A percentile compares a stretch with the other conserved stretches of the same genome.
Conservation (phyloP, 176 grass and related monocot genomes). For the Raddia distichophylla region DNA sequence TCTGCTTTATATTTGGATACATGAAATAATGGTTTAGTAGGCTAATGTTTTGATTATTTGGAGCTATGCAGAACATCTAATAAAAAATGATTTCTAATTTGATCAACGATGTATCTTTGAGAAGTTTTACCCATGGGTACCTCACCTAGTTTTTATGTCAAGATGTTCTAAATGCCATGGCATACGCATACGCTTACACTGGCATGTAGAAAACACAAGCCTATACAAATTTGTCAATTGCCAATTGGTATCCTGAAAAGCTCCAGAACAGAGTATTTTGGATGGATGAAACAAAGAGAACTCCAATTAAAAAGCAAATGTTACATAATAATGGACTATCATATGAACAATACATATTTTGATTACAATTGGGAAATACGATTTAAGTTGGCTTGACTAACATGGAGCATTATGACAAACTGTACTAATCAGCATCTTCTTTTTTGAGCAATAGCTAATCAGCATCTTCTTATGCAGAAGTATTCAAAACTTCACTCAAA, state of each 20-base stretch:
- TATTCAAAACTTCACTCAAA: neutral
- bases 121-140: constrained; percentile 10
- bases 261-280: constrained; percentile 16
- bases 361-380: neutral
- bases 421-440: neutral
- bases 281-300: constrained; percentile 14
- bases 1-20: constrained; percentile 17
- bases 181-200: neutral
- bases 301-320: constrained; percentile 6
- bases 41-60: constrained; percentile 7
- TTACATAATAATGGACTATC: constrained; percentile 30
- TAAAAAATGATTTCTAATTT: neutral
- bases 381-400: neutral
- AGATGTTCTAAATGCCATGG: constrained; percentile 3
- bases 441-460: neutral
- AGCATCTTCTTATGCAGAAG: neutral
- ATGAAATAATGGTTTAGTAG: neutral
- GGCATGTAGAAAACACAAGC: neutral
- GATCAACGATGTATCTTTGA: constrained; percentile 5
- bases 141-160: neutral
- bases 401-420: constrained; percentile 17
- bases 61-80: neutral
- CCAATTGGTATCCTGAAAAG: neutral
- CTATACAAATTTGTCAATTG: neutral
- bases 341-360: neutral